A percentile compares a stretch with the other conserved stretches of the same genome.
These are phyloP conservation scores for Diddensiella transvaalensis DNA, from an alignment of 805 yeast species.

Conservation along the genomic window DNA sequence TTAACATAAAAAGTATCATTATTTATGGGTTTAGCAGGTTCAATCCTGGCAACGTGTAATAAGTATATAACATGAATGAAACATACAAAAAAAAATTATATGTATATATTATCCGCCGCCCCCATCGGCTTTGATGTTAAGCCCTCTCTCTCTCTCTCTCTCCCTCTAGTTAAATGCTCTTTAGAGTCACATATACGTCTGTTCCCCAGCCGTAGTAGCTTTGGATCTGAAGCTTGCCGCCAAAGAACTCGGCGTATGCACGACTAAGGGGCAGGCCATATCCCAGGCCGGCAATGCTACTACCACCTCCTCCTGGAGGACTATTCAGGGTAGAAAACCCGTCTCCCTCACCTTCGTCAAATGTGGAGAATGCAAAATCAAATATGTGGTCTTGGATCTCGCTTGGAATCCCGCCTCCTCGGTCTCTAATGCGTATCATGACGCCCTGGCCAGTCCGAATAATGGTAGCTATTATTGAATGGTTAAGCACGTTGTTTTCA, in stretches of 20 bases:
- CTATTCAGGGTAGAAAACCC: slow-evolving; percentile 55
- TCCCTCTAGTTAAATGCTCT: too few relatives aligned
- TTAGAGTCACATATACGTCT: slow-evolving; percentile 55
- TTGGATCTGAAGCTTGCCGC: slow-evolving; percentile 66
- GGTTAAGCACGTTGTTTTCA: slow-evolving; percentile 46
- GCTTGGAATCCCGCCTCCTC: slow-evolving; percentile 84
- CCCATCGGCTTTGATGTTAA: too few relatives aligned
- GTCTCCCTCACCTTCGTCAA: slow-evolving; percentile 54
- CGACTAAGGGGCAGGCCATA: slow-evolving; percentile 86
- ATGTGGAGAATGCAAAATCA: slow-evolving; percentile 84
- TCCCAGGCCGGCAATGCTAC: slow-evolving; percentile 88
- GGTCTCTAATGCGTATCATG: slow-evolving; percentile 76
- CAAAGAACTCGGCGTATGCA: slow-evolving; percentile 70
- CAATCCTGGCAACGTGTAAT: too few relatives aligned
- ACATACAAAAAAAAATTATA: not conserved
- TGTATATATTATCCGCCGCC: too few relatives aligned
- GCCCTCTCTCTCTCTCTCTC: not conserved
- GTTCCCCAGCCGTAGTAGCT: slow-evolving; percentile 77
- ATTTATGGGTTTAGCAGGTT: too few relatives aligned
- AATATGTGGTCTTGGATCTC: slow-evolving; percentile 63
- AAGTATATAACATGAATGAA: too few relatives aligned
- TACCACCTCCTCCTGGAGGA: slow-evolving; percentile 68
- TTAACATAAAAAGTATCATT: too few relatives aligned
- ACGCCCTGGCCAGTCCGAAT: slow-evolving; percentile 47
- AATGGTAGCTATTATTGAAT: slow-evolving; percentile 48